Evolutionary conservation across 257 asterid species (phyloP).

Genomic region (Nicotiana attenuata): DNA sequence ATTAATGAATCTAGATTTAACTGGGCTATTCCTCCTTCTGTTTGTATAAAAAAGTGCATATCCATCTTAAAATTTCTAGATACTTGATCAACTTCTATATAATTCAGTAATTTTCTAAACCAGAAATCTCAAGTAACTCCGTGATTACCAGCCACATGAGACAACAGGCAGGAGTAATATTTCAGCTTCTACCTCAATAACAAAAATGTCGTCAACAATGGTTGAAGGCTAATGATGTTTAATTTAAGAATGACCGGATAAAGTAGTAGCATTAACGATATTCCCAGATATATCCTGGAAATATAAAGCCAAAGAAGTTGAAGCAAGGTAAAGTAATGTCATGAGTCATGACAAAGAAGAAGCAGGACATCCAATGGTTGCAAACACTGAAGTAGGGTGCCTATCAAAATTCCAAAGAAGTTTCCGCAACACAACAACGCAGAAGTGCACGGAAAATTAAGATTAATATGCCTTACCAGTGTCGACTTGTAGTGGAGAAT

Average conservation of each 20-base stretch:
- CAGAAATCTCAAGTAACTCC: neutral
- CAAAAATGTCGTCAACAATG: neutral
- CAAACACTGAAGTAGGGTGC: neutral
- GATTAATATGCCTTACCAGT: conserved; percentile 37
- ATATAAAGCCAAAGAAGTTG: neutral
- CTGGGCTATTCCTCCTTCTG: neutral
- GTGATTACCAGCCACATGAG: neutral
- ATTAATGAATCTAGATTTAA: neutral
- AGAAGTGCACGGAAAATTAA: neutral
- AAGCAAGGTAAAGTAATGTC: neutral
- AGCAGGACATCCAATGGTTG: neutral
- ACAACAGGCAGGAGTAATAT: neutral
- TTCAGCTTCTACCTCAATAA: neutral
- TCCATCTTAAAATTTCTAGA: neutral
- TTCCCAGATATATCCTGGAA: neutral
- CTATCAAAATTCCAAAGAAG: neutral
- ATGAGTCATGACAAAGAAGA: neutral
- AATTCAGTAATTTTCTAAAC: neutral
- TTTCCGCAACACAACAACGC: neutral
- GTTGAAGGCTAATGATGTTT: neutral
- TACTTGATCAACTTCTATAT: neutral
- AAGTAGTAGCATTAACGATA: neutral
- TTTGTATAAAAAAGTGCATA: neutral
- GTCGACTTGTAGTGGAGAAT: conserved; percentile 22
- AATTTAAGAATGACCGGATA: neutral